Percentiles rank a stretch among this genome's conserved stretches.
Conservation (phyloP, 2,329 filamentous ascomycete species). For the Fusarium anthophilum region DNA sequence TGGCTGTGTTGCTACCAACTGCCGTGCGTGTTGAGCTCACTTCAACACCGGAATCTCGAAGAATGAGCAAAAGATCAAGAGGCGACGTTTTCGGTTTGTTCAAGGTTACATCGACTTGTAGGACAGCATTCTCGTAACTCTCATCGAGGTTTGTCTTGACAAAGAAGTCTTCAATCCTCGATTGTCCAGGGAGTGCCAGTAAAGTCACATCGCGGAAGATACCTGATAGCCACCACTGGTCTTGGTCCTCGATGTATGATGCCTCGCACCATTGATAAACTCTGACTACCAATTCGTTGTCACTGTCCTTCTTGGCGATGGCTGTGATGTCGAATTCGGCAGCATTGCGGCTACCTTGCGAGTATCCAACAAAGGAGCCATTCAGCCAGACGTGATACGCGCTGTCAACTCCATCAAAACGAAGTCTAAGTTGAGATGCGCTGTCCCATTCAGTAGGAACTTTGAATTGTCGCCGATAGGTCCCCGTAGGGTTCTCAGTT, state of each 20-base stretch:
- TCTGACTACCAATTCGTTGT: background rate
- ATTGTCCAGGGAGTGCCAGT: background rate
- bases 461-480: background rate
- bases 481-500: constrained; percentile 3
- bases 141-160: background rate
- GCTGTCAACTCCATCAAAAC: constrained; percentile 10
- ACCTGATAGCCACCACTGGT: constrained; percentile 21
- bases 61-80: background rate
- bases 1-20: accelerated
- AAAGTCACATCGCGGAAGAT: constrained; percentile 15
- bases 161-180: background rate
- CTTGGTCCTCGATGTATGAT: constrained; percentile 9
- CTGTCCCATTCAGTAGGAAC: background rate
- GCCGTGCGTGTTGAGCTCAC: background rate
- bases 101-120: background rate
- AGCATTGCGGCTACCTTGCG: constrained; percentile 9
- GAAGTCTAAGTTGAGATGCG: background rate
- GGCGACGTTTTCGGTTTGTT: accelerated
- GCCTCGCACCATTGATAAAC: constrained; percentile 18
- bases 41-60: background rate
- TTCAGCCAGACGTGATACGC: constrained; percentile 16
- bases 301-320: background rate
- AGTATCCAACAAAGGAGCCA: constrained; percentile 1
- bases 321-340: background rate
- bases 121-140: background rate